A percentile compares a stretch with the other conserved stretches of the same genome.
These are phyloP conservation scores for Leccinum fallax DNA, from an alignment of 1,284 basidiomycete genomes.

Conservation along the genomic window DNA sequence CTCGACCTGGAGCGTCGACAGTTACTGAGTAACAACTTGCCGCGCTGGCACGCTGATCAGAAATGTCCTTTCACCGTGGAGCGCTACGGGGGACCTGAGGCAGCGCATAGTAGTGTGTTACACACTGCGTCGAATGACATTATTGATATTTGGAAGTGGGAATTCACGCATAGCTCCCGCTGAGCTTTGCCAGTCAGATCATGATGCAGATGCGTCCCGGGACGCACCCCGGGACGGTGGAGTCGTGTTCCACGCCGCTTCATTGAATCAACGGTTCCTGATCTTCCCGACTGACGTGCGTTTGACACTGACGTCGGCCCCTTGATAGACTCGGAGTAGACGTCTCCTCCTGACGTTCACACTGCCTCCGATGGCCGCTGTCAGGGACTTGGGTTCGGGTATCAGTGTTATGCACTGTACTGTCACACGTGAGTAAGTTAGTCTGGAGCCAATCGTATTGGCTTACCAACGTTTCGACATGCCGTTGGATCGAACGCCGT, in stretches of 20 bases:
- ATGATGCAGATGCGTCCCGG: background rate
- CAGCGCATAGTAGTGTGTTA: background rate
- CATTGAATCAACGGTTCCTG: background rate
- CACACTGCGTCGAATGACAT: background rate
- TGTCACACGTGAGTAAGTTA: background rate
- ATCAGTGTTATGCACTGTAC: background rate
- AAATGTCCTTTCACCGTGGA: background rate
- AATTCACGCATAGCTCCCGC: background rate
- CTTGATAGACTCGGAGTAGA: background rate
- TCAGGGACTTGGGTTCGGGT: background rate
- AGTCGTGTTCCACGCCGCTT: background rate
- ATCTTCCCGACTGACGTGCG: background rate
- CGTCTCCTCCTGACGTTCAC: background rate
- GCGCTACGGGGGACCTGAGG: background rate
- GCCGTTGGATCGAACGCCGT: background rate
- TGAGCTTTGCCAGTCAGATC: background rate
- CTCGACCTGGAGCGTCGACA: background rate
- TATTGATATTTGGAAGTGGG: background rate
- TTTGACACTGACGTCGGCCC: background rate
- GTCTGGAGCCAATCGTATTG: background rate
- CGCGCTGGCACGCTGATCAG: background rate
- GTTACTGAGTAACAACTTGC: background rate
- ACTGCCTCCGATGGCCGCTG: background rate
- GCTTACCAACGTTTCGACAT: background rate
- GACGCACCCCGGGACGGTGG: background rate